Percentiles rank a stretch among this genome's conserved stretches.
These are phyloP conservation scores for Myriosclerotinia curreyana DNA, from an alignment of 2,329 filamentous ascomycete genomes.

Conservation along the genomic window DNA sequence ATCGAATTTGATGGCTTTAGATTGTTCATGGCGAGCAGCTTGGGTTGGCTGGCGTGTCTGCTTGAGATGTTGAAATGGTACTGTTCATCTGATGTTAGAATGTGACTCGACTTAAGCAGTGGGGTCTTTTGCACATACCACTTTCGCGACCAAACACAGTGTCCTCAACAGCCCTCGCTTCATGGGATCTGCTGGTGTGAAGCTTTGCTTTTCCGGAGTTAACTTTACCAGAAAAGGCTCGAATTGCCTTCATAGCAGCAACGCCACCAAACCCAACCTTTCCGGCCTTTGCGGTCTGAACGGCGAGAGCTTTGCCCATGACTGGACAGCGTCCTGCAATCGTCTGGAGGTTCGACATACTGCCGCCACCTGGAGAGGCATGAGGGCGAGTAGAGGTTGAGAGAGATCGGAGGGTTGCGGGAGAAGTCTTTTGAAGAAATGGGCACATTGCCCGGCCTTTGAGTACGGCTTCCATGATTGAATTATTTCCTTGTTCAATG, in stretches of 20 bases:
- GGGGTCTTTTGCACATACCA: slow-evolving; percentile 42
- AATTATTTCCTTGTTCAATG: slow-evolving; percentile 11
- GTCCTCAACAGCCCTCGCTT: slow-evolving; percentile 73
- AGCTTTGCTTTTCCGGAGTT: slow-evolving; percentile 66
- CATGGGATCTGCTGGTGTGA: slow-evolving; percentile 75
- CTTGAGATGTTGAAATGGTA: slow-evolving; percentile 36
- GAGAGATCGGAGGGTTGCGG: slow-evolving; percentile 84
- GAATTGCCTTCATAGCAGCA: slow-evolving; percentile 49
- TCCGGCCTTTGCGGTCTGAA: slow-evolving; percentile 65
- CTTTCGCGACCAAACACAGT: slow-evolving; percentile 50
- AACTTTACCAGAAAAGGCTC: slow-evolving; percentile 50
- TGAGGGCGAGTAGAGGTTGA: slow-evolving; percentile 60
- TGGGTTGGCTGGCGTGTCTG: slow-evolving; percentile 31
- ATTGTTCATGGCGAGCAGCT: slow-evolving; percentile 30
- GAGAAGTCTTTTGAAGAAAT: slow-evolving; percentile 92
- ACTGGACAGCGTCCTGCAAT: slow-evolving; percentile 93
- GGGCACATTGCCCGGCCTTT: slow-evolving; percentile 69
- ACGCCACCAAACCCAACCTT: slow-evolving; percentile 43
- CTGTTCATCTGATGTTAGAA: slow-evolving; percentile 31
- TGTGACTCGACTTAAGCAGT: neutral
- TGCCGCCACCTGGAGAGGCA: slow-evolving; percentile 74
- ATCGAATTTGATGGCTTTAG: slow-evolving; percentile 65
- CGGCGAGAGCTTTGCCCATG: slow-evolving; percentile 95
- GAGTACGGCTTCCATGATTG: slow-evolving; percentile 20
- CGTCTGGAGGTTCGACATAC: slow-evolving; percentile 95